A percentile compares a stretch with the other conserved stretches of the same genome.
phyloP scores from a whole-genome alignment of 106 monocot species.

The Phalaenopsis aphrodite region DNA sequence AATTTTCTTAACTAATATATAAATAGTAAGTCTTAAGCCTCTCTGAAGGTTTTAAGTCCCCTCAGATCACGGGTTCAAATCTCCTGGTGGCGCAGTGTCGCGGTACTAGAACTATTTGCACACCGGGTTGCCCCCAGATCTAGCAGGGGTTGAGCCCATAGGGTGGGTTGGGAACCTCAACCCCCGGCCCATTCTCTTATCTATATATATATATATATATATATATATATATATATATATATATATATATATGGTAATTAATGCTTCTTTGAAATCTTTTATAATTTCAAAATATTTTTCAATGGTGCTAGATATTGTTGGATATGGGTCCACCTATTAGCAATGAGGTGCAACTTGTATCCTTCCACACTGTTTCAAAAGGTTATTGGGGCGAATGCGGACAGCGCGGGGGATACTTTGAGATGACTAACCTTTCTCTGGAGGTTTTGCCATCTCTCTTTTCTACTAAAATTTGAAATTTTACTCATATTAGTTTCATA shows the following conservation, averaged over 20 bases:
- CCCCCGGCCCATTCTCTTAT: too few relatives aligned
- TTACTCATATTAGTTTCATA: neutral
- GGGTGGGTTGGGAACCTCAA: too few relatives aligned
- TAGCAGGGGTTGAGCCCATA: too few relatives aligned
- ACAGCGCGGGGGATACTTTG: slow-evolving; percentile 98
- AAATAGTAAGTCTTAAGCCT: too few relatives aligned
- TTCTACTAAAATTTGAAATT: neutral
- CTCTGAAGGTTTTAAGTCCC: too few relatives aligned
- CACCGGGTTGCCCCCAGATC: too few relatives aligned
- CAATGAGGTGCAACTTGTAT: slow-evolving; percentile 89
- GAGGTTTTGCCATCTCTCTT: slow-evolving; percentile 30
- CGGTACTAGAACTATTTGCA: too few relatives aligned
- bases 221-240: too few relatives aligned
- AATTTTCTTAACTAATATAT: neutral
- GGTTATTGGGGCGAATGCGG: slow-evolving; percentile 99
- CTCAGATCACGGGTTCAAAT: too few relatives aligned
- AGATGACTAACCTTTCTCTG: slow-evolving; percentile 94
- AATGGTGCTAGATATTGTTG: slow-evolving; percentile 57
- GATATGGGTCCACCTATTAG: slow-evolving; percentile 83
- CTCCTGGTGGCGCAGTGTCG: too few relatives aligned
- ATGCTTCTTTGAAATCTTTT: neutral
- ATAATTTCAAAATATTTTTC: slow-evolving; percentile 4
- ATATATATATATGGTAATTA: neutral
- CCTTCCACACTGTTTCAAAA: slow-evolving; percentile 99
- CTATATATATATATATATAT: too few relatives aligned